Evolutionary conservation across 2,329 filamentous ascomycete species (phyloP), one percentile per base, ranked within the genome.

Genomic region (Dothistroma septosporum): DNA sequence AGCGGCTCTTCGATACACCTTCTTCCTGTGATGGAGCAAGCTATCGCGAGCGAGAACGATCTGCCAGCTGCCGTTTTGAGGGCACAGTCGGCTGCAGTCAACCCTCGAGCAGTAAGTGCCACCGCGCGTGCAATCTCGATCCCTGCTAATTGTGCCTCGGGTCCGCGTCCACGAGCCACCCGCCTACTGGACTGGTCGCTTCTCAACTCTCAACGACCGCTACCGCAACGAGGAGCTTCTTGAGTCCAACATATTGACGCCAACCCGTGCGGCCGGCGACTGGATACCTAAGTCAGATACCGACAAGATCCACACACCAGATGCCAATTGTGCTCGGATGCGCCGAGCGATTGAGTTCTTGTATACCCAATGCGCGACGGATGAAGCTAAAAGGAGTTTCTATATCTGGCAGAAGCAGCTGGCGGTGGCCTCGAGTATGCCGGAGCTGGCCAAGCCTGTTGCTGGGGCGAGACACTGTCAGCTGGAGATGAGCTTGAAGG

Each of bases 141-240:
- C 19, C 16, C n/a, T 49, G 49, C 32, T 53, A 14, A 62, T 48
- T 22, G 21, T 31, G 55, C 46, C 1, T 5, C 55, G 67, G 53
- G 57, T 72, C 50, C 50, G 46, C 53, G 63, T 35, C 16, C 61
- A 68, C 10, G 68, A 76, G 66, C 73, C 78, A 6, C 78, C 79
- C 1, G 72, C 77, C 2, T 88, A 86, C 71, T 89, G 86, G 86
- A 76, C 79, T 11, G 86, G 86, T 19, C 83, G 86, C 44, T 87
- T 87, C 69, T 75, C 80, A 55, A 75, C 83, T 1, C 72, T 87
- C 0, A 77, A 82, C 55, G 85, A 88, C 72, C 79, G 77, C n/a
- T 79, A 81, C 64, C 77, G 76, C 57, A 78, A 74, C 60, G 79
- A 82, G 64, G 70, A 80, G 22, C 60, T 70, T 4, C 62, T 69